Evolutionary conservation across 1,139 yeast genomes (phyloP).

Genomic region (Nadsonia starkeyi-henricii): DNA sequence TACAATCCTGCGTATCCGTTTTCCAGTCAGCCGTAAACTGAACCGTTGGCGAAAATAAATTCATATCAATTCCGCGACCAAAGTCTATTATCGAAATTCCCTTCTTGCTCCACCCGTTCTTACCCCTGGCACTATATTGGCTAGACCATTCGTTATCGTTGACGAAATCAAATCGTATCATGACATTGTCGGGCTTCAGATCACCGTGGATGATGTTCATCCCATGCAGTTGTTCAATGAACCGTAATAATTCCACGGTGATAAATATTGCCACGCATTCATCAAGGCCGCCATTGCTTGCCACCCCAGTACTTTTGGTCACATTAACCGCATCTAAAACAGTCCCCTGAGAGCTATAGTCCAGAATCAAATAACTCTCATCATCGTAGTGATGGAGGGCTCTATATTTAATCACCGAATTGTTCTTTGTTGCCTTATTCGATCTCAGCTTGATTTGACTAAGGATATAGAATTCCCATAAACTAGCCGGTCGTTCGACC

Average conservation of each 20-base stretch:
- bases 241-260: slow-evolving; percentile 46
- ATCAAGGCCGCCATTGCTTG: slow-evolving; percentile 31
- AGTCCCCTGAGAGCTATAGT: slow-evolving; percentile 64
- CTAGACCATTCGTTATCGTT: slow-evolving; percentile 14
- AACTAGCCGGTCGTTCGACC: slow-evolving; percentile 53
- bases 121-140: slow-evolving; percentile 22
- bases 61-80: slow-evolving; percentile 68
- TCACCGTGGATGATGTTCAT: slow-evolving; percentile 73
- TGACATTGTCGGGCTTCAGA: slow-evolving; percentile 74
- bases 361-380: slow-evolving; percentile 61
- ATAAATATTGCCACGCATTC: slow-evolving; percentile 54
- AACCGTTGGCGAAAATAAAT: slow-evolving; percentile 34
- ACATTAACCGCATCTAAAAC: slow-evolving; percentile 54
- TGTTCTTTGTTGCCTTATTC: slow-evolving; percentile 38
- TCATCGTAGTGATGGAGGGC: slow-evolving; percentile 47
- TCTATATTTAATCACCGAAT: slow-evolving; percentile 37
- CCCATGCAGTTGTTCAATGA: slow-evolving; percentile 49
- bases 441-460: slow-evolving; percentile 37
- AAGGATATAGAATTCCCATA: slow-evolving; percentile 76
- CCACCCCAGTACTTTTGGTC: slow-evolving; percentile 12
- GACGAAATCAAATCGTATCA: slow-evolving; percentile 42
- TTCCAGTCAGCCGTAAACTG: slow-evolving; percentile 50
- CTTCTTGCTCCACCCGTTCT: slow-evolving; percentile 37
- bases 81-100: slow-evolving; percentile 67
- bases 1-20: slow-evolving; percentile 62